These are phyloP conservation scores for Tanacetum coccineum DNA, from an alignment of 129 eudicot species.

Conservation along the genomic window DNA sequence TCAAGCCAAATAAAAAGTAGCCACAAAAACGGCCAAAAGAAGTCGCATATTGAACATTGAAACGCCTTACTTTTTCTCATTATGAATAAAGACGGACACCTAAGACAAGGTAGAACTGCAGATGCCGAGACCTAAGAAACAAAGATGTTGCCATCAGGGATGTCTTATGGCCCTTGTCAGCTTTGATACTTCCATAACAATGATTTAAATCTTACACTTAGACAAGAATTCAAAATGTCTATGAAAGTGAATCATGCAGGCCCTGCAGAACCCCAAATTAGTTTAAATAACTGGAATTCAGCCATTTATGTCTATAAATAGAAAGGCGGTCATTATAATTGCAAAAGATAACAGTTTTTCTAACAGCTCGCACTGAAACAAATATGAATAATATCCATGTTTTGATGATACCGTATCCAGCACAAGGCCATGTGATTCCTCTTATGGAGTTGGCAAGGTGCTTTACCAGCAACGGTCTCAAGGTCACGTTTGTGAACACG, in stretches of 20 bases:
- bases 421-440: slow-evolving; percentile 9
- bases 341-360: too few species aligned
- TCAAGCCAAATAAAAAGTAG: too few species aligned
- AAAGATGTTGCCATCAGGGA: not conserved
- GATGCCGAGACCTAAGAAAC: not conserved
- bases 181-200: not conserved
- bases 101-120: not conserved
- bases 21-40: too few species aligned
- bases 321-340: not conserved
- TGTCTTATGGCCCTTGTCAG: not conserved
- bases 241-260: not conserved
- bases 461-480: not conserved
- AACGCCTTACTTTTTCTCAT: too few species aligned
- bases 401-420: not conserved
- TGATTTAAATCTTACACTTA: not conserved
- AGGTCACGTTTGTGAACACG: slow-evolving; percentile 4
- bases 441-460: not conserved
- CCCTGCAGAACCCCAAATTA: not conserved
- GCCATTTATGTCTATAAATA: not conserved
- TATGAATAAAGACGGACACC: not conserved
- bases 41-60: too few species aligned
- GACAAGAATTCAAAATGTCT: not conserved
- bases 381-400: too few species aligned
- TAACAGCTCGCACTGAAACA: too few species aligned
- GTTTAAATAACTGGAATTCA: not conserved